These are phyloP conservation scores for Suillus fuscotomentosus DNA, from an alignment of 768 basidiomycete species.

Conservation along the genomic window DNA sequence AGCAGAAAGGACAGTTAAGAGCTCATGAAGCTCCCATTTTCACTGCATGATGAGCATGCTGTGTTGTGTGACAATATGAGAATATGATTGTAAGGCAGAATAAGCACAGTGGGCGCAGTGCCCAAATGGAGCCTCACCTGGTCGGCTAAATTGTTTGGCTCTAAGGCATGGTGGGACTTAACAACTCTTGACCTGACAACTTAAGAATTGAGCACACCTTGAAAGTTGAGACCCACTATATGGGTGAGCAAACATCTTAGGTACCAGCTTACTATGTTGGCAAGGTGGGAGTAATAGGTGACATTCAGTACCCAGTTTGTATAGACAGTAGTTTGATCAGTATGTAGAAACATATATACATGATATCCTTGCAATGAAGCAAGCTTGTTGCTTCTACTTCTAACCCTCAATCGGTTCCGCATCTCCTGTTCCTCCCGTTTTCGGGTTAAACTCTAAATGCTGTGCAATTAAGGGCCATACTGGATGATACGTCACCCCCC, in stretches of 20 bases:
- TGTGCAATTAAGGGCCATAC: slow-evolving; percentile 70
- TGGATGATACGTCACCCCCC: slow-evolving; percentile 24
- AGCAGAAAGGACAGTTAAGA: no score
- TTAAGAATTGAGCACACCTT: no score
- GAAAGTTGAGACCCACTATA: no score
- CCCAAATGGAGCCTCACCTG: background rate
- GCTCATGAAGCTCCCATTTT: no score
- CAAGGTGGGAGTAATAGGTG: no score
- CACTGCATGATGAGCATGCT: no score
- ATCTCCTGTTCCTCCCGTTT: slow-evolving; percentile 23
- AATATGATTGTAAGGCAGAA: background rate
- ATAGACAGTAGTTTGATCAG: no score
- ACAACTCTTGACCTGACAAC: background rate
- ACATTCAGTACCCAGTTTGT: no score
- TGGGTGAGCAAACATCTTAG: no score
- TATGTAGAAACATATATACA: slow-evolving; percentile 3
- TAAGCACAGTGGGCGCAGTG: background rate
- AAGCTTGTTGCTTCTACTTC: background rate
- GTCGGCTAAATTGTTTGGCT: background rate
- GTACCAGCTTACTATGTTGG: no score
- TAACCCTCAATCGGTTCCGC: slow-evolving; percentile 18
- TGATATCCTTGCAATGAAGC: background rate
- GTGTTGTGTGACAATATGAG: no score
- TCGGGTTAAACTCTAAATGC: slow-evolving; percentile 59
- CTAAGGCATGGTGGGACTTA: background rate